Conservation (phyloP, 495 filamentous ascomycete species). For the Platismatia glauca region DNA sequence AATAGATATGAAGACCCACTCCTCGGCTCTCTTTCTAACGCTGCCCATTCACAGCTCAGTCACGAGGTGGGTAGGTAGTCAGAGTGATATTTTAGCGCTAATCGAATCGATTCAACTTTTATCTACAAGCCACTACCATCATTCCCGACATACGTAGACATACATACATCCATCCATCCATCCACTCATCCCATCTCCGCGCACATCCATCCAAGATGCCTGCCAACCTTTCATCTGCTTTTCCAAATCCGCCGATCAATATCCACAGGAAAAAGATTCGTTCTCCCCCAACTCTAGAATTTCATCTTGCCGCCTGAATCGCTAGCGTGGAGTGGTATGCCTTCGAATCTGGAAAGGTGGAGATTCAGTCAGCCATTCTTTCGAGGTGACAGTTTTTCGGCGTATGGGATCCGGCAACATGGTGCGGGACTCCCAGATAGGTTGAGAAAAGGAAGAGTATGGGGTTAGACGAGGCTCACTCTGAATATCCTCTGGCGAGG, state of each 20-base stretch:
- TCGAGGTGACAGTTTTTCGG: not conserved
- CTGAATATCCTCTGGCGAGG: slow-evolving; percentile 1
- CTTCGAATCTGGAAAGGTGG: not conserved
- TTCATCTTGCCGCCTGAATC: not conserved
- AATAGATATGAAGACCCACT: too few species aligned
- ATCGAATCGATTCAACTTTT: not conserved
- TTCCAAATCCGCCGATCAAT: not conserved
- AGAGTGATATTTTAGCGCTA: too few species aligned
- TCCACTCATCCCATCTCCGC: too few species aligned
- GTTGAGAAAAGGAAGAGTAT: not conserved
- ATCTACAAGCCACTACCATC: not conserved
- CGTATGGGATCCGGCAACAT: not conserved
- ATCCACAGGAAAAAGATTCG: not conserved
- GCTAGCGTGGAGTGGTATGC: not conserved
- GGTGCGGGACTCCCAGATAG: too few species aligned
- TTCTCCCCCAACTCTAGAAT: not conserved
- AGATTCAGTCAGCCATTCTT: not conserved
- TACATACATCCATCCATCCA: not conserved
- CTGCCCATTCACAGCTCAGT: too few species aligned
- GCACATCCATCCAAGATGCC: not conserved
- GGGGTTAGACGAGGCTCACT: not conserved
- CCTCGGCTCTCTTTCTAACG: too few species aligned
- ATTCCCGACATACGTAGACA: not conserved
- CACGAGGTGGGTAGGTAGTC: too few species aligned
- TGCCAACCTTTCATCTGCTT: too few species aligned